Evolutionary conservation across 345 rosid genomes (phyloP).

Genomic region (Moricandia arvensis): DNA sequence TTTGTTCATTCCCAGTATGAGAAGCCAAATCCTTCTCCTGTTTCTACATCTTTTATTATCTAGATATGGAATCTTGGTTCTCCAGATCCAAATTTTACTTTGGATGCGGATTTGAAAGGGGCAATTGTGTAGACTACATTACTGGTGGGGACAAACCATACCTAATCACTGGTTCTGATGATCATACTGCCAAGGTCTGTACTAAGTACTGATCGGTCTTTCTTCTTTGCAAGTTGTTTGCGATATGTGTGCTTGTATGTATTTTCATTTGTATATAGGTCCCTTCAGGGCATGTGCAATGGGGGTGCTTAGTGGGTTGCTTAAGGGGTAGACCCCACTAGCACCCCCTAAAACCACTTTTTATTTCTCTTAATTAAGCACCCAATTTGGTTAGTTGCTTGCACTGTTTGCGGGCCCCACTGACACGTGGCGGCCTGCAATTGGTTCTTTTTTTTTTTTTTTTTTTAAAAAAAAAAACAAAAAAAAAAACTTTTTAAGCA

Average conservation of each 20-base stretch:
- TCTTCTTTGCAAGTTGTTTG: slow-evolving; percentile 19
- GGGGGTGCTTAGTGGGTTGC: no score
- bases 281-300: background rate
- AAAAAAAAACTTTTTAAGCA: no score
- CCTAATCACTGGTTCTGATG: slow-evolving; percentile 85
- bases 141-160: slow-evolving; percentile 67
- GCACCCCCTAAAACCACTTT: no score
- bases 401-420: no score
- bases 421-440: no score
- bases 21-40: background rate
- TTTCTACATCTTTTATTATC: slow-evolving; percentile 20
- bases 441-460: no score
- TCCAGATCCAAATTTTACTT: slow-evolving; percentile 64
- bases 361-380: no score
- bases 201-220: slow-evolving; percentile 8
- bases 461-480: no score
- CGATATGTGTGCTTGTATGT: slow-evolving; percentile 14
- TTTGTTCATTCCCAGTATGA: background rate
- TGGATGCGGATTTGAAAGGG: slow-evolving; percentile 85
- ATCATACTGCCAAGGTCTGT: slow-evolving; percentile 82
- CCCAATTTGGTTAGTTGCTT: no score
- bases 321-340: no score
- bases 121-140: slow-evolving; percentile 78
- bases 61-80: slow-evolving; percentile 92
- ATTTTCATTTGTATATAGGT: slow-evolving; percentile 12